Evolutionary conservation across 2,329 filamentous ascomycete genomes (phyloP), one percentile per base, ranked within the genome.

Genomic region (Rugonectria rugulosa): DNA sequence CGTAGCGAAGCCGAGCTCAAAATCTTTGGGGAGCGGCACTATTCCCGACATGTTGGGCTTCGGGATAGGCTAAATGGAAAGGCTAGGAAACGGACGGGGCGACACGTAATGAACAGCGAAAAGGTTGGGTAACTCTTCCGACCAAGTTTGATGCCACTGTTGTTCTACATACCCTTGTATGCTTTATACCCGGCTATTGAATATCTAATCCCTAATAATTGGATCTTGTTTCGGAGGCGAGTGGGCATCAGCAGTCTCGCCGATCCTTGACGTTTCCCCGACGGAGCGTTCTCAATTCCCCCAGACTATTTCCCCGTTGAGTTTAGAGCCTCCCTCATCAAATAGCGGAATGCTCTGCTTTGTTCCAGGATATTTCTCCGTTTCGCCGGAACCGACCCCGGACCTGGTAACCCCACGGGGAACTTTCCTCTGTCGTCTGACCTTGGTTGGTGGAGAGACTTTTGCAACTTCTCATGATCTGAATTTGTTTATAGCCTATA

Each of bases 1-100:
- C n/a, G 32, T 36, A 17, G 32, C 32, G 32, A 36, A 36, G 32
- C 32, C 32, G n/a, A 36, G 32, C 32, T 36, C 32, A 19, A 36
- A 36, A 17, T 36, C 32, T 36, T 36, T 36, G 4, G 73, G 72
- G 1, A 77, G 66, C n/a, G 49, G 31, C 24, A 59, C 27, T 19
- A 41, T 32, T 15, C 21, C 42, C 34, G 42, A 3, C 42, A 47
- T 47, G n/a, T 29, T 12, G 36, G 6, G n/a, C 36, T 14, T 41
- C 17, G 36, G 47, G n/a, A 12, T 3, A 36, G 23, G 42, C 49
- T 44, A 42, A 21, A 21, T 26, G 12, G 27, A 14, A 8, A 23
- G 17, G 26, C 12, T 19, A 32, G 20, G 36, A 32, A 27, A 20
- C 20, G 26, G 17, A 38, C 8, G 14, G 26, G 31, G n/a, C n/a